Conservation (phyloP, 768 basidiomycete species). For the Phallus indusiatus region DNA sequence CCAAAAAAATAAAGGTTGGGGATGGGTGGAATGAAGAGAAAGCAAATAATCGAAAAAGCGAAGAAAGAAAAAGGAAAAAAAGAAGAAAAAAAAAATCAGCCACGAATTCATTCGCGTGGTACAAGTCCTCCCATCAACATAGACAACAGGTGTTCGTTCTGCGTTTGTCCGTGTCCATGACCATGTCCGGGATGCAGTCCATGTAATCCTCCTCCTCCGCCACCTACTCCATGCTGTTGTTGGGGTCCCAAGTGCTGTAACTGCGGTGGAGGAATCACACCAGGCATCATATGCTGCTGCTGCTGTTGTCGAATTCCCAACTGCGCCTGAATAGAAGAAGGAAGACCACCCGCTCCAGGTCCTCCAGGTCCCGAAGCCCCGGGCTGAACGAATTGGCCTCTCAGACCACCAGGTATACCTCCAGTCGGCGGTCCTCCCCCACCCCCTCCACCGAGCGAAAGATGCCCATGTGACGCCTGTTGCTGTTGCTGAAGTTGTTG, state of each 20-base stretch:
- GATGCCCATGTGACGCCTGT: slow-evolving; percentile 9
- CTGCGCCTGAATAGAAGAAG: slow-evolving; percentile 30
- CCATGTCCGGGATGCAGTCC: slow-evolving; percentile 25
- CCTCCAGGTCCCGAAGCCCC: slow-evolving; percentile 4
- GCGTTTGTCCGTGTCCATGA: slow-evolving; percentile 44
- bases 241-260: slow-evolving; percentile 42
- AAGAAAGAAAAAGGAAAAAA: too few relatives aligned
- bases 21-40: background rate
- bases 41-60: background rate
- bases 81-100: background rate
- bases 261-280: slow-evolving; percentile 39
- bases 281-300: slow-evolving; percentile 43
- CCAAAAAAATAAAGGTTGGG: background rate
- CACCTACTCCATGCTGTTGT: slow-evolving; percentile 1
- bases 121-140: slow-evolving; percentile 60
- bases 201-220: background rate
- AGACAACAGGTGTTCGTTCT: slow-evolving; percentile 57
- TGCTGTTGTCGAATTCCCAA: slow-evolving; percentile 25
- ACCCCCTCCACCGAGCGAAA: background rate
- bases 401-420: background rate
- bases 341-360: slow-evolving; percentile 34
- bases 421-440: background rate
- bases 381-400: background rate
- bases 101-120: slow-evolving; percentile 4
- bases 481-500: slow-evolving; percentile 27